Percentiles rank a stretch among this genome's conserved stretches.
These are phyloP conservation scores for Entomortierella lignicola DNA, from an alignment of 192 early-diverging fungal genomes.

Conservation along the genomic window DNA sequence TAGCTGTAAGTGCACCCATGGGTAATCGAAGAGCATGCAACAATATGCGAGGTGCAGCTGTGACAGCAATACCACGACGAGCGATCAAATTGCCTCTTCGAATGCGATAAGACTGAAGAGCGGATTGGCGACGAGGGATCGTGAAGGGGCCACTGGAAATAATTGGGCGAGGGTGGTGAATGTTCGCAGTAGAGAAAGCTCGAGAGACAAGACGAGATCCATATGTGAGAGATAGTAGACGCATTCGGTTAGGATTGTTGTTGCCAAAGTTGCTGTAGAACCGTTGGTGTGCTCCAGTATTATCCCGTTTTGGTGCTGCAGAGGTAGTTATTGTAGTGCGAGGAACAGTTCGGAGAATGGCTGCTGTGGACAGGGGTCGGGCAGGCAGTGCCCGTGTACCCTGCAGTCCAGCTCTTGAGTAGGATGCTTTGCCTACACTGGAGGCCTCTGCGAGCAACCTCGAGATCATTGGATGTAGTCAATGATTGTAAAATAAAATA, in stretches of 20 bases:
- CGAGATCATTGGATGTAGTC: slow-evolving; percentile 33
- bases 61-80: slow-evolving; percentile 40
- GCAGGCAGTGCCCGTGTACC: slow-evolving; percentile 6
- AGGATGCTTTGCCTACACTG: slow-evolving; percentile 26
- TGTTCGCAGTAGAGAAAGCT: slow-evolving; percentile 34
- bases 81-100: slow-evolving; percentile 19
- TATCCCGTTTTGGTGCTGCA: background rate
- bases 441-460: slow-evolving; percentile 50
- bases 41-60: slow-evolving; percentile 57
- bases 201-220: slow-evolving; percentile 39
- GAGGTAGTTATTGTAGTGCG: background rate
- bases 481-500: background rate
- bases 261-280: background rate
- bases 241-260: background rate
- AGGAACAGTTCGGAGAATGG: slow-evolving; percentile 20
- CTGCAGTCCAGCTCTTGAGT: background rate
- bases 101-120: slow-evolving; percentile 30
- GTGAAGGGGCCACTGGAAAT: slow-evolving; percentile 13
- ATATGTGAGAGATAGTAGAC: slow-evolving; percentile 15
- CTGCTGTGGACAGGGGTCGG: slow-evolving; percentile 33
- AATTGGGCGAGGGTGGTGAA: background rate
- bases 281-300: slow-evolving; percentile 11
- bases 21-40: slow-evolving; percentile 67
- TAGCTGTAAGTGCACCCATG: slow-evolving; percentile 65
- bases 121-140: slow-evolving; percentile 45